Percentiles rank a stretch among this genome's conserved stretches.
phyloP scores from a whole-genome alignment of 306 rosid species.

The Hippophae gyantsensis region DNA sequence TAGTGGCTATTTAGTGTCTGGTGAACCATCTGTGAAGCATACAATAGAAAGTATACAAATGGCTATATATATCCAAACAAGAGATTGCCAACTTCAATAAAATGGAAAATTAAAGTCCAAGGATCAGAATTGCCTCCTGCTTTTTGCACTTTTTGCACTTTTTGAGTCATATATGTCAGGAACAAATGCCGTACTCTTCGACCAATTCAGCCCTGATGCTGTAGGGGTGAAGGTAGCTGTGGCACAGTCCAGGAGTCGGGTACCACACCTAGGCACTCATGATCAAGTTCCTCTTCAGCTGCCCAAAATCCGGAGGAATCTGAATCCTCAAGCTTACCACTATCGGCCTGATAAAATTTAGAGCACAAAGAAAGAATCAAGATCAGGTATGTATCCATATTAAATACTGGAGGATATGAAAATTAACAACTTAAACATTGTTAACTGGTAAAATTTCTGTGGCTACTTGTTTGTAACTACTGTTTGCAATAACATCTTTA shows the following conservation, averaged over 20 bases:
- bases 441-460: not conserved
- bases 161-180: conserved; percentile 46
- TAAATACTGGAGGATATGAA: not conserved
- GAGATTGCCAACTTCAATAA: not conserved
- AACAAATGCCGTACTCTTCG: conserved; percentile 46
- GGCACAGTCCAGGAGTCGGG: conserved; percentile 79
- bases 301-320: conserved; percentile 52
- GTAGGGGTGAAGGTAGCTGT: conserved; percentile 87
- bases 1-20: too few species aligned
- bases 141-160: conserved; percentile 35
- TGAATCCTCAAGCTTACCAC: conserved; percentile 58
- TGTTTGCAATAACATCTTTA: too few species aligned
- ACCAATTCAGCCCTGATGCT: conserved; percentile 78
- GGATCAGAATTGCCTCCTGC: conserved; percentile 34
- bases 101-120: not conserved
- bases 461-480: not conserved
- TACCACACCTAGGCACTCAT: conserved; percentile 43
- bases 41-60: too few species aligned
- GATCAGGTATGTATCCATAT: conserved; percentile 1
- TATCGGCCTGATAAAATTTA: conserved; percentile 51
- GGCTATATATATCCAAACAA: not conserved
- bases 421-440: not conserved
- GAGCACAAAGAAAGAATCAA: conserved; percentile 12
- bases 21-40: too few species aligned
- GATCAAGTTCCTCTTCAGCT: conserved; percentile 41